phyloP scores from a whole-genome alignment of 176 grass and related monocot species.

The Oryza australiensis region DNA sequence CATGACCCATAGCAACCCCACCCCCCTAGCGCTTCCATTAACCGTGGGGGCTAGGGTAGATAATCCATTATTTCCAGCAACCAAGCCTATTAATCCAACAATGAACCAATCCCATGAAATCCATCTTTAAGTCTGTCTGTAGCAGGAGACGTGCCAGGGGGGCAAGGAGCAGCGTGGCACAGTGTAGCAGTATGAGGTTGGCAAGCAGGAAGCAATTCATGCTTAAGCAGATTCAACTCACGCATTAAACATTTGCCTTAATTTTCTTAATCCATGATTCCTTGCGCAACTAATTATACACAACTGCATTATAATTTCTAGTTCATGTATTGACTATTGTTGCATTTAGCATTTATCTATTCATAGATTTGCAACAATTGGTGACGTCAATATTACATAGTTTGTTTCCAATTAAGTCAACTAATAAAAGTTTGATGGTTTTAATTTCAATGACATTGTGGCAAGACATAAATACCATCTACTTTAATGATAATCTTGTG shows the following conservation, averaged over 20 bases:
- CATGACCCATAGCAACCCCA: not conserved
- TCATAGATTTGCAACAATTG: not conserved
- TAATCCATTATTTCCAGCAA: not conserved
- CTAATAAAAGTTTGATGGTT: not conserved
- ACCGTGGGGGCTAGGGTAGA: not conserved
- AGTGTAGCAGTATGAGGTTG: not conserved
- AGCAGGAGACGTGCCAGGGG: not conserved
- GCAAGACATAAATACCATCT: not conserved
- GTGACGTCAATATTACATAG: not conserved
- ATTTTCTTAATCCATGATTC: not conserved
- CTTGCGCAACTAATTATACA: not conserved
- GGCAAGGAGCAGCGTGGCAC: too few species aligned
- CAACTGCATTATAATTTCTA: not conserved
- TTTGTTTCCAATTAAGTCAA: not conserved
- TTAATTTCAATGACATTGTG: not conserved
- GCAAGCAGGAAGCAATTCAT: not conserved
- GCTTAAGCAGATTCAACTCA: not conserved
- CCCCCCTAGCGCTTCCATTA: not conserved
- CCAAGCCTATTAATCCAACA: not conserved
- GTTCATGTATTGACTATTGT: not conserved
- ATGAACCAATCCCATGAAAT: not conserved
- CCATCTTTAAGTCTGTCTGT: not conserved
- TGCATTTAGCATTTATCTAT: not conserved
- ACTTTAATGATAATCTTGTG: too few species aligned
- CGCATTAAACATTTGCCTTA: not conserved